Evolutionary conservation across 2,329 filamentous ascomycete species (phyloP), one percentile per base, ranked within the genome.

Genomic region (Waltergamsia citrina): DNA sequence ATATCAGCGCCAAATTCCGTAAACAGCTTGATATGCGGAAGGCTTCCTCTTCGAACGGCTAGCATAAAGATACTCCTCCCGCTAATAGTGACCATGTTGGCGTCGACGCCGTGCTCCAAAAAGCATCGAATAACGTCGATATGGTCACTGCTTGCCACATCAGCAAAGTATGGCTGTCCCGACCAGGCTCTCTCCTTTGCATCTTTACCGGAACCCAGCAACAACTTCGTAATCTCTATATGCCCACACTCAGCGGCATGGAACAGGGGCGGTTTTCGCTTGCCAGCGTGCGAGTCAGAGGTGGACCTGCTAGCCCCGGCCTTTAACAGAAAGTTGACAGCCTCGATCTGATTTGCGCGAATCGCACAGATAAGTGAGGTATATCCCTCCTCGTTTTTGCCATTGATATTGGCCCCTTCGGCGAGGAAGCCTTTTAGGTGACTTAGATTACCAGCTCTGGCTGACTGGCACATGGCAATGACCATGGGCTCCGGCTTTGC

Each of bases 401-500:
- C 56, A 34, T 58, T 52, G 19, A 58, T 48, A 24, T 54, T 57
- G 24, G 51, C 54, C 6, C 57, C 57, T 29, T 59, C 50, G 3
- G 43, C 38, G 8, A 60, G 39, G 14, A 60, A 43, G 1, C 49
- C 53, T 2, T 42, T 47, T 25, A 59, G 47, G 14, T 59, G 56
- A 10, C 43, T 42, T 1, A 53, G 37, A n/a, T 60, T 51, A 1
- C 57, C 57, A 2, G 45, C 41, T 2, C 49, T 41, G 3, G 51
- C 46, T 1, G 57, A 57, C 23, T 59, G 47, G n/a, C 57, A 60
- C n/a, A 59, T 49, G 2, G 57, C 54, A 1, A 52, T 52, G 1
- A 56, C 57, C 4, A 61, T 37, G 2, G 57, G 57, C 11, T 59
- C 57, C 0, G 57, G 55, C n/a, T 56, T 57, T 0, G 54, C 23